Evolutionary conservation across 257 asterid genomes (phyloP).

Genomic region (Jacaranda mimosifolia): DNA sequence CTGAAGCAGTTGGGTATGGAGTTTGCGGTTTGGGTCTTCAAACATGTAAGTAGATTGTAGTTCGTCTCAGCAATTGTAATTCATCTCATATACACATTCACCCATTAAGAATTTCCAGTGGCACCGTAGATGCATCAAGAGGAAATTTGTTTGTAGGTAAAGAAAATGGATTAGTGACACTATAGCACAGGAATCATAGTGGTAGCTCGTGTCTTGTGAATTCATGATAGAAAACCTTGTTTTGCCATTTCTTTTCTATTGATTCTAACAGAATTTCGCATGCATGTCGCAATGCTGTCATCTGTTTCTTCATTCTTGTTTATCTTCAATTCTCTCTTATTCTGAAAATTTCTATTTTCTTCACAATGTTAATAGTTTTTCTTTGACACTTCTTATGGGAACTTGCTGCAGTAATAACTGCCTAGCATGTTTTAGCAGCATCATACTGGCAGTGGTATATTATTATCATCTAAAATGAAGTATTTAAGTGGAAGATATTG

Average conservation of each 20-base stretch:
- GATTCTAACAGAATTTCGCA: not conserved
- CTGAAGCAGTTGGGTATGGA: conserved; percentile 98
- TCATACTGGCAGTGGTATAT: not conserved
- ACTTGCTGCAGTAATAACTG: not conserved
- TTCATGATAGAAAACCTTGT: conserved; percentile 12
- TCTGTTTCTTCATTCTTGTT: conserved; percentile 28
- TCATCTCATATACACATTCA: conserved; percentile 23
- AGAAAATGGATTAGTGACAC: conserved; percentile 13
- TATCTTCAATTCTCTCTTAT: not conserved
- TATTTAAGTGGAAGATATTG: conserved; percentile 11
- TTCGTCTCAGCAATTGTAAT: conserved; percentile 25
- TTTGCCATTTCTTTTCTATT: conserved; percentile 6
- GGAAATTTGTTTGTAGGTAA: not conserved
- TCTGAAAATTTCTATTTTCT: not conserved
- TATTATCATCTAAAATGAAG: conserved; percentile 1
- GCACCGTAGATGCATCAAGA: conserved; percentile 22
- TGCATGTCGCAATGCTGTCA: conserved; percentile 26
- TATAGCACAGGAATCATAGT: not conserved
- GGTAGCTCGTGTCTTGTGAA: conserved; percentile 21
- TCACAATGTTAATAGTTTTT: not conserved
- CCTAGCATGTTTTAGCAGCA: conserved; percentile 11
- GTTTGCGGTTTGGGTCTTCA: conserved; percentile 98
- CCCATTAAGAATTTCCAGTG: conserved; percentile 21
- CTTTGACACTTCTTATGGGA: not conserved
- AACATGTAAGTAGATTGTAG: conserved; percentile 73